Conservation (phyloP, 106 monocot species). For the Gastrodia elata region DNA sequence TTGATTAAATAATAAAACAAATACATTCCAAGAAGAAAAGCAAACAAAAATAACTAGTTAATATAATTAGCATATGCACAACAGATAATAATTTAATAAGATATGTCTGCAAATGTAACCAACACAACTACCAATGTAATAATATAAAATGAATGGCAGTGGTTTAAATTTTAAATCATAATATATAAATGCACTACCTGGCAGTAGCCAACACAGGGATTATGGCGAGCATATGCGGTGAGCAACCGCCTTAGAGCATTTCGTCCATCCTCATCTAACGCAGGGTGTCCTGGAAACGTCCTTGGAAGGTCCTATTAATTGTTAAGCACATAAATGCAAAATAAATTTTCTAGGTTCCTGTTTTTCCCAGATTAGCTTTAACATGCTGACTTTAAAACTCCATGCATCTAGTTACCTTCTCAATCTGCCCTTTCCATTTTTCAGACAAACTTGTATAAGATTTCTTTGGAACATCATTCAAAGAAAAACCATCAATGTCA, state of each 20-base stretch:
- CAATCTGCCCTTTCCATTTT: constrained; percentile 98
- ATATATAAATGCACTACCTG: constrained; percentile 39
- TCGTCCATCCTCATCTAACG: constrained; percentile 89
- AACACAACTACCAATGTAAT: background rate
- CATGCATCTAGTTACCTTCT: constrained; percentile 52
- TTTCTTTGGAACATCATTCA: constrained; percentile 20
- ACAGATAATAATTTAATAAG: background rate
- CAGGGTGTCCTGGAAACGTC: constrained; percentile 98
- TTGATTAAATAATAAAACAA: background rate
- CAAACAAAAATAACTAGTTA: background rate
- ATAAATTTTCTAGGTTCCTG: background rate
- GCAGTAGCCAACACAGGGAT: constrained; percentile 97
- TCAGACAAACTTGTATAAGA: constrained; percentile 28
- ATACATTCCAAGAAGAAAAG: background rate
- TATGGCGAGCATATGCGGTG: constrained; percentile 97
- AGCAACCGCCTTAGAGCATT: constrained; percentile 97
- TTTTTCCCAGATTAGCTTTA: constrained; percentile 1
- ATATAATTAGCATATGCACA: background rate
- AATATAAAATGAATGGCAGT: background rate
- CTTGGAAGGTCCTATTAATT: constrained; percentile 84
- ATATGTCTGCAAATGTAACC: background rate
- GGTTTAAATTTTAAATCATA: background rate
- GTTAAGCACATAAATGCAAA: constrained; percentile 2
- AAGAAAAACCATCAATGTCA: constrained; percentile 10
- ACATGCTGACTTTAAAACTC: background rate